Conservation (phyloP, 2,329 filamentous ascomycete genomes). For the Arthrobotrys sinensis region DNA sequence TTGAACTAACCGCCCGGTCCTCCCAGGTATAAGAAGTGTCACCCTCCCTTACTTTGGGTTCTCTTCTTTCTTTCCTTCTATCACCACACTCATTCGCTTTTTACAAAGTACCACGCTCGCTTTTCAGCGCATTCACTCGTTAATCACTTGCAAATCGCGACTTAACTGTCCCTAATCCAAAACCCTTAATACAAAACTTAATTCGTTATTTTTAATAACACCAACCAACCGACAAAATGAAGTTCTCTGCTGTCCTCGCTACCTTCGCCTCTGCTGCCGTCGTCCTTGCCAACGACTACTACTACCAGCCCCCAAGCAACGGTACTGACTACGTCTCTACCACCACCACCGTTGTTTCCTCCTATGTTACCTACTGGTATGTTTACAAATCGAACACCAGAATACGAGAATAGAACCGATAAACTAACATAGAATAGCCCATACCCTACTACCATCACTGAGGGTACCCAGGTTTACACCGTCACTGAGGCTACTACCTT, state of each 20-base stretch:
- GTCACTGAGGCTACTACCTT: slow-evolving; percentile 58
- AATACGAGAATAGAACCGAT: neutral
- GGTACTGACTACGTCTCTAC: slow-evolving; percentile 34
- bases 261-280: slow-evolving; percentile 44
- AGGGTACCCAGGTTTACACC: slow-evolving; percentile 48
- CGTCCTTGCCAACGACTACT: slow-evolving; percentile 40
- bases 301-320: slow-evolving; percentile 35
- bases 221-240: slow-evolving; percentile 58
- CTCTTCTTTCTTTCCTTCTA: slow-evolving; percentile 53
- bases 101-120: slow-evolving; percentile 62
- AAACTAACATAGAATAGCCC: slow-evolving; percentile 2
- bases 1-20: slow-evolving; percentile 38
- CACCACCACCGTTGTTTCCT: slow-evolving; percentile 57
- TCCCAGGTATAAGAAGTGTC: slow-evolving; percentile 58
- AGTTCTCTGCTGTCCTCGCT: slow-evolving; percentile 59
- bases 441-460: slow-evolving; percentile 28
- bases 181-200: slow-evolving; percentile 48
- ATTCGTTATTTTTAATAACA: slow-evolving; percentile 56
- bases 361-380: slow-evolving; percentile 53
- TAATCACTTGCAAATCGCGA: slow-evolving; percentile 60
- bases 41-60: slow-evolving; percentile 57
- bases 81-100: slow-evolving; percentile 61
- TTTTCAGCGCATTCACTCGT: slow-evolving; percentile 62
- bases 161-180: slow-evolving; percentile 52
- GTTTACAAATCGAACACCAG: neutral